Evolutionary conservation across 176 grass and related monocot genomes (phyloP), one percentile per base, ranked within the genome.

Genomic region (Alloteropsis semialata): DNA sequence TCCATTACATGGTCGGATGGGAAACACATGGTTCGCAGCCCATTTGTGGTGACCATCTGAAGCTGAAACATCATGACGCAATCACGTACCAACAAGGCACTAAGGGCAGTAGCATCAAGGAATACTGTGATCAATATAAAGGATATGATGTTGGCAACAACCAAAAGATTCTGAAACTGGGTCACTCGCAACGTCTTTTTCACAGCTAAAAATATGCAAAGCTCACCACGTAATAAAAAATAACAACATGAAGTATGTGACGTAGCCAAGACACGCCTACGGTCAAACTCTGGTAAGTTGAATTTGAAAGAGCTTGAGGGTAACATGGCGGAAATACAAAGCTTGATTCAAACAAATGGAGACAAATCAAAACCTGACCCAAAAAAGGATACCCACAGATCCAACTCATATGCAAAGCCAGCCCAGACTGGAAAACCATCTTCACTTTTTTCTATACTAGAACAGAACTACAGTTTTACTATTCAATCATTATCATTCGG

Each of bases 1-100:
- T 92, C 90, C 32, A 84, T 98, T 27, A 91, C 85, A 25, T 98
- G 92, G 95, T 94, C 95, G 1, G 95, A 98, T 82, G 95, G 92
- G 17, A 89, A 86, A 18, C 90, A 94, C 44, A 77, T 41, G 69
- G 92, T 98, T 49, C 89, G 82, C 80, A 98, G 92, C 87, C 83
- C 92, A 18, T 93, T 98, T 60, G 88, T 77, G 22, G 57, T 94
- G 30, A 67, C 49, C 39, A 68, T 9, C 61, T 80, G 69, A 88
- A 68, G 13, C 61, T 80, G 69, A 88, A 57, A 58, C 14, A 29
- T 5, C 14, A 18, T 6, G 10, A 69, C 15, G 6, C 42, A 51
- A 53, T 37, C 32, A 42, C 36, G 57, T 49, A 62, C 8, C 21
- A 55, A 4, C 22, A 58, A 55, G 53, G n/a, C n/a, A n/a, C n/a